These are phyloP conservation scores for Cyanidioschyzon merolae DNA, from an alignment of 23 red algal species.

Conservation along the genomic window DNA sequence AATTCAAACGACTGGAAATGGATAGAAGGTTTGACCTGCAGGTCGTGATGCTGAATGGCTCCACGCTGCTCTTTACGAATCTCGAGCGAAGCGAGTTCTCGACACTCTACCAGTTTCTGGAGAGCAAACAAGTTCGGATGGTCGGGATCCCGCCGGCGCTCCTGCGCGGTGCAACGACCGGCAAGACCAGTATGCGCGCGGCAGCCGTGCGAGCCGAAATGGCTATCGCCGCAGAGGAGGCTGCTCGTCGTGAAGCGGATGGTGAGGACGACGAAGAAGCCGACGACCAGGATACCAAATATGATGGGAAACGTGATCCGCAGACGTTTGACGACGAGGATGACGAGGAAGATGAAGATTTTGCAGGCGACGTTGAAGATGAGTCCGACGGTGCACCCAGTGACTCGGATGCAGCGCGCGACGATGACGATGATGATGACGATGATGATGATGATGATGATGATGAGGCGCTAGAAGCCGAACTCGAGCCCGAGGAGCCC, in stretches of 20 bases:
- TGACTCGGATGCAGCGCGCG: background rate
- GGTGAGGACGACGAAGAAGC: slow-evolving; percentile 36
- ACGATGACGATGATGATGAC: background rate
- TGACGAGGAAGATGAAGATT: slow-evolving; percentile 89
- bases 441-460: slow-evolving; percentile 17
- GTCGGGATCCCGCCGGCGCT: slow-evolving; percentile 22
- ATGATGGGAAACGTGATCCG: background rate
- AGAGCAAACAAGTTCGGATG: slow-evolving; percentile 68
- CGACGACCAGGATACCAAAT: background rate
- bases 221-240: slow-evolving; percentile 20
- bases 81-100: slow-evolving; percentile 91
- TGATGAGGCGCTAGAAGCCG: slow-evolving; percentile 8
- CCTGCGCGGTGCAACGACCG: background rate
- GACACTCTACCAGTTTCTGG: slow-evolving; percentile 66
- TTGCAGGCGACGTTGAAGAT: slow-evolving; percentile 31
- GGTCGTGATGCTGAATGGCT: slow-evolving; percentile 39
- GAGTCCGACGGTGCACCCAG: slow-evolving; percentile 19
- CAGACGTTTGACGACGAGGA: slow-evolving; percentile 28
- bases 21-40: slow-evolving; percentile 86
- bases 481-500: background rate
- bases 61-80: slow-evolving; percentile 65
- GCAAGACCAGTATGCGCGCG: slow-evolving; percentile 3
- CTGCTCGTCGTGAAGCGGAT: slow-evolving; percentile 19
- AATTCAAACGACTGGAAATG: slow-evolving; percentile 91
- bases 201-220: slow-evolving; percentile 25